These are phyloP conservation scores for Claviceps sp. DNA, from an alignment of 2,329 filamentous ascomycete genomes.

Conservation along the genomic window DNA sequence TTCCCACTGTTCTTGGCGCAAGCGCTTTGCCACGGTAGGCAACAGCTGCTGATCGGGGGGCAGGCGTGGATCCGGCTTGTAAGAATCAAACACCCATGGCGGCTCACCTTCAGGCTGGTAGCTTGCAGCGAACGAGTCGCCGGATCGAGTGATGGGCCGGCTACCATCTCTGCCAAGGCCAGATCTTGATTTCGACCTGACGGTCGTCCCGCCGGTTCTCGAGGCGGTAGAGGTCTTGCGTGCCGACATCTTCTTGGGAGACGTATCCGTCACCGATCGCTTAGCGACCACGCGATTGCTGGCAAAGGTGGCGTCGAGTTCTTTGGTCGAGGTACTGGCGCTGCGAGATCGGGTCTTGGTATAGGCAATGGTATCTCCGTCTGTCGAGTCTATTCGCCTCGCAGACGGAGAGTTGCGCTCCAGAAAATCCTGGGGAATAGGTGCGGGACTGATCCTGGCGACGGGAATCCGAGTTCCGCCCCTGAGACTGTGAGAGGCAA, in stretches of 20 bases:
- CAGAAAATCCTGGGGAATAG: slow-evolving; percentile 56
- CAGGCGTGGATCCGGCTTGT: slow-evolving; percentile 86
- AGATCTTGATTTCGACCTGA: slow-evolving; percentile 50
- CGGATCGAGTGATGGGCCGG: slow-evolving; percentile 49
- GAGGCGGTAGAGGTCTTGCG: slow-evolving; percentile 32
- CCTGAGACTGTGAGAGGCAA: slow-evolving; percentile 38
- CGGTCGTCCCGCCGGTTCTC: slow-evolving; percentile 27
- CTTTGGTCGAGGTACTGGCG: slow-evolving; percentile 43
- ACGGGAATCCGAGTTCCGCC: slow-evolving; percentile 76
- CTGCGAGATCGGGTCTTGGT: slow-evolving; percentile 56
- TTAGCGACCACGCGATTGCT: slow-evolving; percentile 18
- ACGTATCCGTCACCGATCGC: slow-evolving; percentile 34
- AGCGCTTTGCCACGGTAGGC: slow-evolving; percentile 77
- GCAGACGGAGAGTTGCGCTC: slow-evolving; percentile 59
- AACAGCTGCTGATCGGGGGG: slow-evolving; percentile 93
- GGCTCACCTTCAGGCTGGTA: slow-evolving; percentile 84
- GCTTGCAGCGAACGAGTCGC: slow-evolving; percentile 34
- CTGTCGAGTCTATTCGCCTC: slow-evolving; percentile 42
- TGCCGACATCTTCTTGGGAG: slow-evolving; percentile 36
- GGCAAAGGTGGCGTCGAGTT: slow-evolving; percentile 8
- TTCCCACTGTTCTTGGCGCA: slow-evolving; percentile 94
- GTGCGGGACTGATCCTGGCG: slow-evolving; percentile 63
- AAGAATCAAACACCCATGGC: slow-evolving; percentile 88
- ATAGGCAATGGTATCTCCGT: slow-evolving; percentile 45
- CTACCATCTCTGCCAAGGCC: slow-evolving; percentile 36